A percentile compares a stretch with the other conserved stretches of the same genome.
phyloP scores from a whole-genome alignment of 495 filamentous ascomycete genomes.

The Xylaria flabelliformis region DNA sequence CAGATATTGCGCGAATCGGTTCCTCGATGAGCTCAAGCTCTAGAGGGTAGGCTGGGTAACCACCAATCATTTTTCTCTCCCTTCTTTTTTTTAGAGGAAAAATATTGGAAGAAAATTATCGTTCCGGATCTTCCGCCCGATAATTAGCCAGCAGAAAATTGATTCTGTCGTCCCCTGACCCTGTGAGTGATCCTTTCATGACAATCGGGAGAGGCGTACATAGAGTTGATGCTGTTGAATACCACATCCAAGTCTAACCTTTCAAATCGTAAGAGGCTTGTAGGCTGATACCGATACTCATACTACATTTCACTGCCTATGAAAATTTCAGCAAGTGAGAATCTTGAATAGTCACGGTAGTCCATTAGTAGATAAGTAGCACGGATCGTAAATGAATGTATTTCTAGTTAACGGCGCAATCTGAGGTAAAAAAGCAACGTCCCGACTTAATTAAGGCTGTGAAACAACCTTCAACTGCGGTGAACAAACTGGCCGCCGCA shows the following conservation, averaged over 20 bases:
- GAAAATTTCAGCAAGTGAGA: neutral
- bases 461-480: neutral
- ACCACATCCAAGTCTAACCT: neutral
- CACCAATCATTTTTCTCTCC: neutral
- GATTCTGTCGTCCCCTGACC: neutral
- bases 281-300: neutral
- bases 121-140: neutral
- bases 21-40: neutral
- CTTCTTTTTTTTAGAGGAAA: too few relatives aligned
- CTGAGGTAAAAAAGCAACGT: constrained; percentile 14
- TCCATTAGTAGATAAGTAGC: neutral
- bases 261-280: neutral
- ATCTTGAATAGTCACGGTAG: neutral
- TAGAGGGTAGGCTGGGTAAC: neutral
- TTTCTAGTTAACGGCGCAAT: constrained; percentile 2
- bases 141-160: neutral
- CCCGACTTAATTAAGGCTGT: constrained; percentile 6
- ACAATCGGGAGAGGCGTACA: neutral
- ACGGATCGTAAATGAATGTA: constrained; percentile 10
- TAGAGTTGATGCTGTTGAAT: neutral
- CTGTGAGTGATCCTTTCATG: neutral
- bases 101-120: neutral
- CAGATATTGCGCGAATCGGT: neutral
- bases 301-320: neutral
- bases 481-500: constrained; percentile 5